Percentiles rank a stretch among this genome's conserved stretches.
These are phyloP conservation scores for Corylus americana DNA, from an alignment of 306 rosid species.

Conservation along the genomic window DNA sequence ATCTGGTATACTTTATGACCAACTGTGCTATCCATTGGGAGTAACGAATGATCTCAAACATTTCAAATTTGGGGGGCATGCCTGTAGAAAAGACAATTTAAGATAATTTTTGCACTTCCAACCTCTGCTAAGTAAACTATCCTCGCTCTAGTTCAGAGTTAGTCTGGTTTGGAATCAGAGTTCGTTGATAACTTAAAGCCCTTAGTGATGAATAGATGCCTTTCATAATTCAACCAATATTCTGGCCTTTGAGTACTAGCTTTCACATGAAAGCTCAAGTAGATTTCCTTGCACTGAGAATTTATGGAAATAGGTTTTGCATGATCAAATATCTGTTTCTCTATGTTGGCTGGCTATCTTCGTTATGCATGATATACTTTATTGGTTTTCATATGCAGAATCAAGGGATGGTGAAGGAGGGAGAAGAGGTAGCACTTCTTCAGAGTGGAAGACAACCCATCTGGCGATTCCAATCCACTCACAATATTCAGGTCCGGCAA, in stretches of 20 bases:
- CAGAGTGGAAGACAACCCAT: conserved; percentile 99
- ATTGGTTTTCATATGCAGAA: conserved; percentile 44
- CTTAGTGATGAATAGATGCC: not conserved
- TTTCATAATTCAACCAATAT: not conserved
- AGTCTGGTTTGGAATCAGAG: not conserved
- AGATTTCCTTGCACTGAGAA: not conserved
- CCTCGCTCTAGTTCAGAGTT: not conserved
- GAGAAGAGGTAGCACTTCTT: conserved; percentile 95
- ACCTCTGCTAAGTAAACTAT: not conserved
- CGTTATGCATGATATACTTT: conserved; percentile 2
- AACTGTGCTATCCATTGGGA: not conserved
- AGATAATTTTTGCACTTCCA: not conserved
- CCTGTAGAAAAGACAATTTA: not conserved
- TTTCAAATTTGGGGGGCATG: not conserved
- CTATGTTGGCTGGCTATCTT: conserved; percentile 4
- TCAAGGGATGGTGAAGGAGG: conserved; percentile 93
- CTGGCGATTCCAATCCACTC: conserved; percentile 98
- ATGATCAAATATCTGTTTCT: not conserved
- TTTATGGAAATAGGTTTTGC: too few relatives aligned
- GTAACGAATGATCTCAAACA: not conserved
- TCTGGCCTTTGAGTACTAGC: too few relatives aligned
- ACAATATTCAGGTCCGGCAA: conserved; percentile 90
- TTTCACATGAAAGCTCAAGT: not conserved
- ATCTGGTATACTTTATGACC: conserved; percentile 1
- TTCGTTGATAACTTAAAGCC: not conserved